These are phyloP conservation scores for Acmispon strigosus DNA, from an alignment of 306 rosid genomes.

Conservation along the genomic window DNA sequence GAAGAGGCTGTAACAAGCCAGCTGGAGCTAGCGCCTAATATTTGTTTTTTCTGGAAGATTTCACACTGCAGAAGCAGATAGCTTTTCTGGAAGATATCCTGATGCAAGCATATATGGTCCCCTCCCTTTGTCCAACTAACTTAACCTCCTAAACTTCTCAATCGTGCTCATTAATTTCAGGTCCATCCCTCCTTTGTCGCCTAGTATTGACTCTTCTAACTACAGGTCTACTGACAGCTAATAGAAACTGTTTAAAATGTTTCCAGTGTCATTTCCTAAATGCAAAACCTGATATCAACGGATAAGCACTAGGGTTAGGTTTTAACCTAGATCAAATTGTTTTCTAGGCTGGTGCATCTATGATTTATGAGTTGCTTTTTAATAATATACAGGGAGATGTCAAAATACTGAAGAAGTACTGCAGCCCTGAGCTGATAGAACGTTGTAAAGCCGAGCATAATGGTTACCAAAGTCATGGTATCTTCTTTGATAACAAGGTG, in stretches of 20 bases:
- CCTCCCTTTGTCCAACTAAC: too few relatives aligned
- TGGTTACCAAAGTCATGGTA: slow-evolving; percentile 62
- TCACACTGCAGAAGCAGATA: too few relatives aligned
- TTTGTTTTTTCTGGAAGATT: too few relatives aligned
- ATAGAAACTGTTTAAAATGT: background rate
- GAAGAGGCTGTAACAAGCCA: too few relatives aligned
- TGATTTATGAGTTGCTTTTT: slow-evolving; percentile 25
- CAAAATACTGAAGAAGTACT: slow-evolving; percentile 72
- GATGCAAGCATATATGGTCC: too few relatives aligned
- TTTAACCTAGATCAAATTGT: background rate
- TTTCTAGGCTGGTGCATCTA: background rate
- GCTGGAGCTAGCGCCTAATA: too few relatives aligned
- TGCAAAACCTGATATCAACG: slow-evolving; percentile 6
- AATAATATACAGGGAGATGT: slow-evolving; percentile 56
- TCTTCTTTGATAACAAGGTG: slow-evolving; percentile 90
- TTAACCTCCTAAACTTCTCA: too few relatives aligned
- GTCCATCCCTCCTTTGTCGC: too few relatives aligned
- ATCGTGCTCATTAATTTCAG: too few relatives aligned
- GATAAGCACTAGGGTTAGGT: background rate
- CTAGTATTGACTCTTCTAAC: too few relatives aligned
- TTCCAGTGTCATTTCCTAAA: background rate
- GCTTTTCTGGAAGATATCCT: too few relatives aligned
- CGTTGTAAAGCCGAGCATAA: slow-evolving; percentile 85
- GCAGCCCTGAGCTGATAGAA: slow-evolving; percentile 73
- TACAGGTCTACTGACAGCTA: too few relatives aligned